Percentiles rank a stretch among this genome's conserved stretches.
These are phyloP conservation scores for Sistotremastrum niveocremeum DNA, from an alignment of 768 basidiomycete genomes.

Conservation along the genomic window DNA sequence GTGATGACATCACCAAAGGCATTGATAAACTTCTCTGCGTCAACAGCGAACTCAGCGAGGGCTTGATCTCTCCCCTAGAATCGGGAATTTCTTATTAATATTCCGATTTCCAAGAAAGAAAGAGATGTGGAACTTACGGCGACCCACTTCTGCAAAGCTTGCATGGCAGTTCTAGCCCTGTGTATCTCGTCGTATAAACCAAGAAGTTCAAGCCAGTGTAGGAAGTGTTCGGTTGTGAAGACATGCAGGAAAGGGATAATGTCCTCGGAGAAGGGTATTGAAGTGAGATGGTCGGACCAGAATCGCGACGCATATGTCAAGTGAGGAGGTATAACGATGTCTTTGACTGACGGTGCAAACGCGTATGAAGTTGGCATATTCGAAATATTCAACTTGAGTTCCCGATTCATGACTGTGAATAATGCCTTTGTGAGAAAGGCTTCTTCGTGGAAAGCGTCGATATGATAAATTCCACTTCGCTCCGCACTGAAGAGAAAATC, in stretches of 20 bases:
- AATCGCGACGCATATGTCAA: no score
- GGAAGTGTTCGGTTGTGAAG: not conserved
- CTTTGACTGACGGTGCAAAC: not conserved
- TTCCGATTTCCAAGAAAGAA: no score
- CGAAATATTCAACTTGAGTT: not conserved
- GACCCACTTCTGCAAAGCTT: not conserved
- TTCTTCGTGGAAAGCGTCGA: no score
- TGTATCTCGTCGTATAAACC: not conserved
- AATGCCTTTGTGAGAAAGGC: not conserved
- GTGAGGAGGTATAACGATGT: not conserved
- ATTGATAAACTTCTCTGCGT: not conserved
- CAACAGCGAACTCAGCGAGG: not conserved
- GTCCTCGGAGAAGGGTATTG: no score
- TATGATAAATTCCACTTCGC: not conserved
- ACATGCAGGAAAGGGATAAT: no score
- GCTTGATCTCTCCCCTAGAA: not conserved
- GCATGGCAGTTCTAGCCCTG: not conserved
- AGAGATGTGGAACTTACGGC: not conserved
- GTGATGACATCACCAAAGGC: not conserved
- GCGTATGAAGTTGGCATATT: not conserved
- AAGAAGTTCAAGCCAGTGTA: not conserved
- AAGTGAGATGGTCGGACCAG: no score
- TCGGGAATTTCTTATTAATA: not conserved
- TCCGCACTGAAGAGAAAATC: not conserved
- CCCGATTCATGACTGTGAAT: not conserved